Evolutionary conservation across 305 asterid species (phyloP), one percentile per base, ranked within the genome.

Genomic region (Plantago coronopus): DNA sequence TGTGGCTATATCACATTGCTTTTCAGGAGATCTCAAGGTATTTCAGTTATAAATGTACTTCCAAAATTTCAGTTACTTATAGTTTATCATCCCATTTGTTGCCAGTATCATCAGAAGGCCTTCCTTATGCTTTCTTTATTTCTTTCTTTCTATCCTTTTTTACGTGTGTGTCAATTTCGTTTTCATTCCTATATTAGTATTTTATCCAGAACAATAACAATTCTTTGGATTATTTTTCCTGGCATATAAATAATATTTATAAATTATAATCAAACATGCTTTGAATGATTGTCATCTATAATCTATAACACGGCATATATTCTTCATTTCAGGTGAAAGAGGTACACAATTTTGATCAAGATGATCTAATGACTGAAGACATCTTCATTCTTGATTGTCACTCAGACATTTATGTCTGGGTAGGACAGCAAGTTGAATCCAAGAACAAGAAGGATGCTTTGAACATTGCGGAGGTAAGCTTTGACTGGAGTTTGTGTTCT

Each of bases 361-460:
- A 90, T 72, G 99, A 94, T 76, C 85, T 94, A 47, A 83, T 87
- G 99, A 86, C 99, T 25, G 99, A 94, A 78, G 99, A 94, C 62
- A 66, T 87, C 54, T 86, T 85, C 85, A 79, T 94, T 76, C 83
- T 94, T 46, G 89, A 90, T 73, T 90, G 96, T 76, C 81, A 72
- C 65, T 78, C 87, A 17, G 89, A 81, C 71, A 83, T 94, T 64
- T 88, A 69, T 72, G 87, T 94, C 57, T 94, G 99, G 99, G 85
- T 94, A 4, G 99, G 99, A 60, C 87, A 81, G 59, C 79, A 80
- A 48, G 97, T 90, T 29, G 95, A 86, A 31, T 46, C 78, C 25
- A 83, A 85, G 77, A 78, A 65, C 21, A 94, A 81, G 81, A 66
- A 37, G 72, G 76, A 76, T 49, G 95, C 95, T 57, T 72, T 90